phyloP scores from a whole-genome alignment of 441 rosid genomes.

The Omphalea diandra region DNA sequence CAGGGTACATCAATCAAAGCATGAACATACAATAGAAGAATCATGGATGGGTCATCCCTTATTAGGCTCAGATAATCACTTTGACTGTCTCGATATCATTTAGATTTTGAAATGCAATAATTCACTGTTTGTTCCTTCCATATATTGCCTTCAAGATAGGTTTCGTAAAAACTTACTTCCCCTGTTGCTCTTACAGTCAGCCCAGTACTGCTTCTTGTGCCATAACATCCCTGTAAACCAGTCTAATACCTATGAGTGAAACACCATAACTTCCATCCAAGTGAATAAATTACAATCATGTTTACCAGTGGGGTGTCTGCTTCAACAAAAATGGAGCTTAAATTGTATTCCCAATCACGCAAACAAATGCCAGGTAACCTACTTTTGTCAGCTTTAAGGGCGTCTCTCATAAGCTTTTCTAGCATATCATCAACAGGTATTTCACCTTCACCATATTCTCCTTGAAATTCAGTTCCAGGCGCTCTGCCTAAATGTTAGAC shows the following conservation, averaged over 20 bases:
- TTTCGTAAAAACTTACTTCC: constrained; percentile 53
- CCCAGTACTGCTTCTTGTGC: constrained; percentile 56
- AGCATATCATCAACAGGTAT: constrained; percentile 48
- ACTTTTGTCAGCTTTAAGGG: constrained; percentile 50
- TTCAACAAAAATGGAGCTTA: constrained; percentile 63
- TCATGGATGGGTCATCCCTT: neutral
- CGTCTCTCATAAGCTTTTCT: constrained; percentile 53
- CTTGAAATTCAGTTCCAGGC: constrained; percentile 42
- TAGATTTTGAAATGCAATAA: constrained; percentile 36
- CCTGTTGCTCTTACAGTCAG: constrained; percentile 40
- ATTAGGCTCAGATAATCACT: neutral
- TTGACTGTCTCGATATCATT: constrained; percentile 20
- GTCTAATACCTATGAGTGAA: constrained; percentile 3
- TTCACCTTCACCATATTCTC: constrained; percentile 40
- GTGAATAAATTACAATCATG: neutral
- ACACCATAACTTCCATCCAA: neutral
- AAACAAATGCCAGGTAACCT: constrained; percentile 58
- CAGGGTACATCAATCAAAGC: constrained; percentile 10
- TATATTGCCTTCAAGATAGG: constrained; percentile 42
- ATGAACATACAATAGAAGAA: neutral
- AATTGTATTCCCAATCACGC: constrained; percentile 49
- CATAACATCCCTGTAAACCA: constrained; percentile 46
- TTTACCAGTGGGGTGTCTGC: constrained; percentile 61
- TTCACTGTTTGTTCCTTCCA: constrained; percentile 57
- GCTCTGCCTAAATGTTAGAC: constrained; percentile 39